Percentiles rank a stretch among this genome's conserved stretches.
Evolutionary conservation across 1,284 basidiomycete genomes (phyloP).

Genomic region (Boletellus deceptivus): DNA sequence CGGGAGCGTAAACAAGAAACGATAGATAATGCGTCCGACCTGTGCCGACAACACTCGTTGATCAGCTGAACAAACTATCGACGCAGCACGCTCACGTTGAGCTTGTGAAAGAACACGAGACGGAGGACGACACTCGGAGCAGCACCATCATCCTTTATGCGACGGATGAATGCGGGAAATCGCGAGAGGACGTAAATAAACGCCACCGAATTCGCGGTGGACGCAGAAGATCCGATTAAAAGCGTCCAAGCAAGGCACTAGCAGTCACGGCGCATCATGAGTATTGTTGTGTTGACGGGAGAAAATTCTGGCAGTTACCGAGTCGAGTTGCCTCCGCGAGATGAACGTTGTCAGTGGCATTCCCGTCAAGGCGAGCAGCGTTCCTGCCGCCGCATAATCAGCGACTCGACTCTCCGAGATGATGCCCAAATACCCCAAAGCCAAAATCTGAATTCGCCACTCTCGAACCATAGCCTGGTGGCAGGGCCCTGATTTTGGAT

Average conservation of each 20-base stretch:
- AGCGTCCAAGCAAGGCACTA: slow-evolving; percentile 71
- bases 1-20: slow-evolving; percentile 67
- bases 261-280: slow-evolving; percentile 9
- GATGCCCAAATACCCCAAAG: slow-evolving; percentile 44
- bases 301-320: slow-evolving; percentile 39
- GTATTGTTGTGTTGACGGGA: slow-evolving; percentile 2
- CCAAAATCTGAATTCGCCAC: slow-evolving; percentile 65
- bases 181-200: slow-evolving; percentile 65
- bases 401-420: slow-evolving; percentile 10
- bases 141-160: slow-evolving; percentile 67
- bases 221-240: slow-evolving; percentile 60
- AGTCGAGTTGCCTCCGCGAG: slow-evolving; percentile 52
- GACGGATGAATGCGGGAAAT: slow-evolving; percentile 65
- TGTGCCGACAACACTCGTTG: slow-evolving; percentile 25
- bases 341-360: slow-evolving; percentile 66
- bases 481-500: slow-evolving; percentile 67
- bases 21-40: slow-evolving; percentile 63
- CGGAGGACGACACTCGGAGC: slow-evolving; percentile 67
- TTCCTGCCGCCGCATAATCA: slow-evolving; percentile 43
- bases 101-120: slow-evolving; percentile 65
- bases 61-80: slow-evolving; percentile 1
- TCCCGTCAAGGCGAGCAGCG: slow-evolving; percentile 56
- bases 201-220: slow-evolving; percentile 58
- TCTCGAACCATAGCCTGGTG: slow-evolving; percentile 67
- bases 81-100: slow-evolving; percentile 55